phyloP scores from a whole-genome alignment of 2,329 filamentous ascomycete species.

The Chaetomiaceae sp. region DNA sequence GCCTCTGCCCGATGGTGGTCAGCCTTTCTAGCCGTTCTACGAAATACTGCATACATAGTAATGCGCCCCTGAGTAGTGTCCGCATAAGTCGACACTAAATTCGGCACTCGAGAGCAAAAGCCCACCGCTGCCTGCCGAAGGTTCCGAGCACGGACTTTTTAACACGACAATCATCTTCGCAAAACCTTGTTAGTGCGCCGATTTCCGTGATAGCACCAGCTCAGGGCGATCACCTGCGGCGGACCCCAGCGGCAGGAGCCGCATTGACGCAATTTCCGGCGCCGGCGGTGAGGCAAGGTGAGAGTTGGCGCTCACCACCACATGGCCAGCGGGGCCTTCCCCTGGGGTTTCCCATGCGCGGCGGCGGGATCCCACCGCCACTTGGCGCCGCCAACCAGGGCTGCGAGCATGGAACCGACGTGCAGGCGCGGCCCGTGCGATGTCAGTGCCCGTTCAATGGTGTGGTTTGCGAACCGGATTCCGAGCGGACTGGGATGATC shows the following conservation, averaged over 20 bases:
- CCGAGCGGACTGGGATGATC: not conserved
- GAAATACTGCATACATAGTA: no score
- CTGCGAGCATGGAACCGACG: not conserved
- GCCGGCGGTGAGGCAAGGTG: slow-evolving; percentile 14
- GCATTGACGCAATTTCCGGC: slow-evolving; percentile 18
- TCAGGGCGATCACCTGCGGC: not conserved
- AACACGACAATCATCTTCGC: not conserved
- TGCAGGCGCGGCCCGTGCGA: slow-evolving; percentile 8
- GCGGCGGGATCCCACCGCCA: slow-evolving; percentile 10
- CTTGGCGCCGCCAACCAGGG: not conserved
- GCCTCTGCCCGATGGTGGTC: not conserved
- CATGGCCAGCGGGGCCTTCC: slow-evolving; percentile 5
- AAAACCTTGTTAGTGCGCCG: not conserved
- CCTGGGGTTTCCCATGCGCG: slow-evolving; percentile 1
- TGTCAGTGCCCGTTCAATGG: slow-evolving; percentile 11
- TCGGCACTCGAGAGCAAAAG: not conserved
- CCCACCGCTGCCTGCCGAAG: not conserved
- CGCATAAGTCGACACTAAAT: not conserved
- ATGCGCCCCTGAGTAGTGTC: no score
- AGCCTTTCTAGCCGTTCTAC: not conserved
- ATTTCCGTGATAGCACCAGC: not conserved
- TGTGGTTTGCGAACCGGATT: slow-evolving; percentile 10
- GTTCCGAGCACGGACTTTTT: not conserved
- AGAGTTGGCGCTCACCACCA: not conserved
- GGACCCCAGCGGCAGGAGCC: slow-evolving; percentile 6